phyloP scores from a whole-genome alignment of 139 green algal species.

The Protoeuglena noctilucae region DNA sequence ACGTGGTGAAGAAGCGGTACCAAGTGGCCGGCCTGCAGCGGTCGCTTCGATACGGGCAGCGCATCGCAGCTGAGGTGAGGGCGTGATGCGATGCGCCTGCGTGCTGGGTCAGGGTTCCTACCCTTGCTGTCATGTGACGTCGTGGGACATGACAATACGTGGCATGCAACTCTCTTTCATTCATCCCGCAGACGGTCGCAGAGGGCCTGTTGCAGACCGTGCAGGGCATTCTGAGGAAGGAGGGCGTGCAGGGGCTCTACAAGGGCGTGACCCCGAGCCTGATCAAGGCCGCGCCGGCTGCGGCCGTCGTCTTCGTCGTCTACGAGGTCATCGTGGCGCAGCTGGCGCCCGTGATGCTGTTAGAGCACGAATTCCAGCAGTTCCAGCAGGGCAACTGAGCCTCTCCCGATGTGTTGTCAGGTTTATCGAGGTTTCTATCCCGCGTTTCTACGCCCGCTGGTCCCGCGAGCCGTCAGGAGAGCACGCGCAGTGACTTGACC shows the following conservation, averaged over 20 bases:
- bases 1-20: conserved; percentile 96
- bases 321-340: too few relatives aligned
- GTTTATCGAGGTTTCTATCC: too few relatives aligned
- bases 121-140: conserved; percentile 6
- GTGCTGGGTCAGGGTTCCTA: conserved; percentile 15
- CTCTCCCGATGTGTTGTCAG: too few relatives aligned
- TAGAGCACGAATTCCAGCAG: too few relatives aligned
- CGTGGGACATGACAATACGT: neutral
- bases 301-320: conserved; percentile 78
- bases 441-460: too few relatives aligned
- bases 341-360: too few relatives aligned
- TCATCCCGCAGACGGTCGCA: neutral
- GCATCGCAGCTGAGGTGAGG: conserved; percentile 33
- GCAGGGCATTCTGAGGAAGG: conserved; percentile 20
- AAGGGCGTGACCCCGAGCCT: conserved; percentile 79
- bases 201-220: neutral
- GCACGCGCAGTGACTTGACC: too few relatives aligned
- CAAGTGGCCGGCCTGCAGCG: conserved; percentile 66
- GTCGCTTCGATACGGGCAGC: conserved; percentile 44
- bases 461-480: too few relatives aligned
- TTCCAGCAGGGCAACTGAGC: too few relatives aligned
- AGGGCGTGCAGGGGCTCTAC: conserved; percentile 74
- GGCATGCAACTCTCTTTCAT: neutral
- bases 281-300: conserved; percentile 79
- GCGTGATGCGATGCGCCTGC: conserved; percentile 24